phyloP scores from a whole-genome alignment of 352 stramenopile species.

The Phytopythium helicoides region DNA sequence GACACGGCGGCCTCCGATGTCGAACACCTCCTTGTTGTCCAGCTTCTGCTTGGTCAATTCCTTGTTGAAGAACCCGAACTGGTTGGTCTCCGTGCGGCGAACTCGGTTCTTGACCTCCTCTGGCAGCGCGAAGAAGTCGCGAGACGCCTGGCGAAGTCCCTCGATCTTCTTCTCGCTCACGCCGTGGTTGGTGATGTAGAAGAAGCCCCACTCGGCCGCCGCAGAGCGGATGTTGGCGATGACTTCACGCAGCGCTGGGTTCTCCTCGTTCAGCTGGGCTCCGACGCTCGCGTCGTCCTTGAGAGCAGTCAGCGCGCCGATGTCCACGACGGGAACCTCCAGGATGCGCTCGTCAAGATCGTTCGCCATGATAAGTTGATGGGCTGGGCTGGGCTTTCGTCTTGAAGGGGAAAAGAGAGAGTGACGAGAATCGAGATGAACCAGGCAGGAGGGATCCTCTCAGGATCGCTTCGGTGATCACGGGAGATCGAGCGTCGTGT shows the following conservation, averaged over 20 bases:
- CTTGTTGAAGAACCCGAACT: slow-evolving; percentile 87
- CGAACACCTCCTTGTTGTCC: slow-evolving; percentile 86
- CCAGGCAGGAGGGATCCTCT: too few species aligned
- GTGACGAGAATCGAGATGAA: too few species aligned
- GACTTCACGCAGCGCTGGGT: slow-evolving; percentile 12
- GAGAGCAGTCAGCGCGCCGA: slow-evolving; percentile 18
- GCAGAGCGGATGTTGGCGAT: slow-evolving; percentile 39
- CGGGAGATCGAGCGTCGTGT: too few species aligned
- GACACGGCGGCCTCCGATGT: slow-evolving; percentile 28
- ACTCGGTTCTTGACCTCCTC: slow-evolving; percentile 41
- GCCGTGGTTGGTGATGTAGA: slow-evolving; percentile 81
- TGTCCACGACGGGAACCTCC: slow-evolving; percentile 28
- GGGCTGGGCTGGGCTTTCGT: too few species aligned
- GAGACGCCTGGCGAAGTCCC: slow-evolving; percentile 43
- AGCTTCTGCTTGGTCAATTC: slow-evolving; percentile 87
- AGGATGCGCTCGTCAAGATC: background rate
- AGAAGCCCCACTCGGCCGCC: slow-evolving; percentile 82
- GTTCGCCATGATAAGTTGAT: too few species aligned
- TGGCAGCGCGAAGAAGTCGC: slow-evolving; percentile 77
- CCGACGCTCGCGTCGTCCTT: slow-evolving; percentile 15
- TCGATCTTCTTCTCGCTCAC: slow-evolving; percentile 48
- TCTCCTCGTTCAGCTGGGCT: background rate
- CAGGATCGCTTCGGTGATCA: too few species aligned
- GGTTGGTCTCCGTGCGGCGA: slow-evolving; percentile 67
- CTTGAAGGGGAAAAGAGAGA: too few species aligned